Base-by-base conservation (phyloP, 176 grass and related monocot species). In the Aechmea fasciata region DNA sequence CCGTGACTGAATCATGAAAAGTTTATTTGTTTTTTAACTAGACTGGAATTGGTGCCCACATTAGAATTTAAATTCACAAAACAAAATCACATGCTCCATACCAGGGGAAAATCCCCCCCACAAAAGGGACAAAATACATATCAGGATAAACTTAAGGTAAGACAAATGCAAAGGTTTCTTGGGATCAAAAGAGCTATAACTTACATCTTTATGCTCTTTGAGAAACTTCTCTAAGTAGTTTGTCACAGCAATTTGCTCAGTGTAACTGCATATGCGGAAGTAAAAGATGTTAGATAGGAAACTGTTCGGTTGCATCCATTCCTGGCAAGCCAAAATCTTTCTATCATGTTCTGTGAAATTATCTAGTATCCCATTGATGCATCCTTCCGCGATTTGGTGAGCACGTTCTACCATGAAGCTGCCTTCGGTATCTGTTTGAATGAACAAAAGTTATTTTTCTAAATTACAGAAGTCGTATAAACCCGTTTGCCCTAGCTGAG, bases 331-430 rank as follows among this genome's bases (percentile, higher is more conserved):
- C 79, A 77, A 82, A 69, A 69, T 57, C 48, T 85, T 86, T 19
- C 86, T 68, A 70, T 69, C 75, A 62, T 68, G 78, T 61, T 78
- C 62, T 2, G 52, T 65, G 68, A 85, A 90, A 22, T 81, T 76
- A 66, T 85, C 82, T 20, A 90, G 50, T 57, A 85, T 87, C 71
- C 92, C 77, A 63, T 15, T 83, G 73, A 99, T 82, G 72, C 89
- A 93, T 67, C 89, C 94, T 93, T 99, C 94, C 51, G 79, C 87
- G 72, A 99, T 93, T 83, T 99, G 89, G 55, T 93, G 81, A 65
- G 77, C 89, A 52, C 89, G 83, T 69, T 99, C 94, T 15, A 81
- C 94, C 89, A 99, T 92, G 82, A 99, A 99, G 80, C 89, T 93
- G 12, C 94, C 89, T 80, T 99, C 94, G 57, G 89, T 99, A 85